Evolutionary conservation across 148 eudicot genomes (phyloP), one percentile per base, ranked within the genome.

Genomic region (Vaccinium darrowii): DNA sequence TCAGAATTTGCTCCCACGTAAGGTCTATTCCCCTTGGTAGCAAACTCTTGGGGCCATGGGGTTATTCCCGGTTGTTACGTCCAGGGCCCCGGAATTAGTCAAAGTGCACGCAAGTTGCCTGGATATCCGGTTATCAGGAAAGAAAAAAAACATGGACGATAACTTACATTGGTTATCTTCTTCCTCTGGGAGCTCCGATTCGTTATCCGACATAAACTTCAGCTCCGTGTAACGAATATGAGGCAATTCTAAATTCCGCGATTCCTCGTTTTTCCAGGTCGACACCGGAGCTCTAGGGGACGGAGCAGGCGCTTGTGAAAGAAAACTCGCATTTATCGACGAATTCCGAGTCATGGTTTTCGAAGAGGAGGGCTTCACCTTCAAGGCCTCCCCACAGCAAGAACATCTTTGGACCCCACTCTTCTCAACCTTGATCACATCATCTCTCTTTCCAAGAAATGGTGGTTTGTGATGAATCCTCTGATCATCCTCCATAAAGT

Each of bases 301-400:
- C 13, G 94, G 87, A 23, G 90, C 27, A 1, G 94, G 95, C 21
- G 80, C 90, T 67, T 88, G 90, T n/a, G 91, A 76, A 21, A 84
- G 74, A 53, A 88, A 63, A 9, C 56, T 79, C 10, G 82, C 85
- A 71, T 74, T 86, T n/a, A 86, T 72, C 0, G 91, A 87, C 5
- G 89, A 65, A 63, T 43, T 85, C 30, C 85, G 51, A 5, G 79
- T 43, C 69, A 81, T 73, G 47, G 82, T 87, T 81, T 90, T 92
- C 57, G 87, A 81, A 12, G 93, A 78, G 23, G 88, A 76, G 8
- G 88, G 74, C 84, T 86, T 94, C 71, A 75, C 80, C 85, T 93
- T 95, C 91, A 94, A 82, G 62, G 91, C 89, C 86, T 95, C 99
- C 51, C 98, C 98, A 91, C 99, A 97, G 84, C 99, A 97, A 7